A percentile compares a stretch with the other conserved stretches of the same genome.
These are phyloP conservation scores for Haematococcus lacustris DNA, from an alignment of 139 green algal genomes.

Conservation along the genomic window DNA sequence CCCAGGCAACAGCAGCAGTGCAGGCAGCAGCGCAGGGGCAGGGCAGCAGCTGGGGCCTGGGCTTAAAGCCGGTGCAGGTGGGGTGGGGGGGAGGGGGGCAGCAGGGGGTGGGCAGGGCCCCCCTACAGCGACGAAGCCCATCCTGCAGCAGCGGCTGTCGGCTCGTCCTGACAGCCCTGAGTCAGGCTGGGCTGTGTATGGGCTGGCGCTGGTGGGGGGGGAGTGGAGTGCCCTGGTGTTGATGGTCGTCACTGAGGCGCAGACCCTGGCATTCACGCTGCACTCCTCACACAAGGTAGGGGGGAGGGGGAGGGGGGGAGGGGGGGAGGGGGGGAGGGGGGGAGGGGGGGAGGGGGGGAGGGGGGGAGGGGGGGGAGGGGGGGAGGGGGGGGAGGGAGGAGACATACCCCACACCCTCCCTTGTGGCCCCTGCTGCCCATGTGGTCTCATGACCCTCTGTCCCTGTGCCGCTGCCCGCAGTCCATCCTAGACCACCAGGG, in stretches of 20 bases:
- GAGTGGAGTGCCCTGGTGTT: conserved; percentile 11
- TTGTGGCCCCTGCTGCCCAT: too few species aligned
- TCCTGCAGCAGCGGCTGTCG: background rate
- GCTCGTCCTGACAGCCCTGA: background rate
- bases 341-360: too few species aligned
- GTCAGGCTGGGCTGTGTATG: conserved; percentile 2
- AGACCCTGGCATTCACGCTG: conserved; percentile 49
- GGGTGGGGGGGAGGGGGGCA: background rate
- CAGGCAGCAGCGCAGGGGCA: background rate
- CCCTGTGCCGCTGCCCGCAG: too few species aligned
- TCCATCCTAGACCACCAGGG: too few species aligned
- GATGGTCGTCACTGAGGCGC: conserved; percentile 58
- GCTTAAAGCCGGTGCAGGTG: background rate
- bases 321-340: background rate
- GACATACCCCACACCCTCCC: too few species aligned
- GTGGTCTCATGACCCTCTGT: too few species aligned
- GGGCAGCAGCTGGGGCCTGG: background rate
- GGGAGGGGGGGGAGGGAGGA: too few species aligned
- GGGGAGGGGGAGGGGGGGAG: background rate
- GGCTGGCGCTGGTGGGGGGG: background rate
- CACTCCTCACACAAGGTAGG: conserved; percentile 28
- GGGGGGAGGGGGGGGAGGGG: too few species aligned
- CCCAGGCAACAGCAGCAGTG: background rate
- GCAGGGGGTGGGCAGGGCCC: background rate
- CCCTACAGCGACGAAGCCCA: conserved; percentile 5